Evolutionary conservation across 192 early-diverging fungal species (phyloP), one percentile per base, ranked within the genome.

Genomic region (Chytriomyces sp.): DNA sequence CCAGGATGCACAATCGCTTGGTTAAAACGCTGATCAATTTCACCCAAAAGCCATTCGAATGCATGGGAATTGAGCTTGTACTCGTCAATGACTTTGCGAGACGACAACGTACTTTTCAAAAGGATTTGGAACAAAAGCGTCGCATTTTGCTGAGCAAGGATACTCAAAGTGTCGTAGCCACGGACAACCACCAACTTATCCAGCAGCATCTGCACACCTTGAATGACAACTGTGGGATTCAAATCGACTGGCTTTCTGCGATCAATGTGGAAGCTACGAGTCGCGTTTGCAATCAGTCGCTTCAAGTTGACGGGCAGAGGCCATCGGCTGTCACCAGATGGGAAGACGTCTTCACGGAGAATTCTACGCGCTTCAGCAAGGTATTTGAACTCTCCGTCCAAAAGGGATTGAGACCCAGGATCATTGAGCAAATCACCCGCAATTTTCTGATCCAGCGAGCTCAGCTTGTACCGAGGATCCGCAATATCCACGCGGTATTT

Each of bases 11-110:
- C 96, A 67, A 95, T 88, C 35, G 96, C 89, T 64, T 91, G 92
- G 81, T 92, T 92, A 83, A 98, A 99, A 23, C 96, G 87, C 7
- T 90, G 89, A 82, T 94, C 92, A 78, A 98, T 95, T 81, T 98
- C 97, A 9, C 95, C 95, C 48, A 99, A 77, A 35, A 99, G 81
- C 94, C 94, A 98, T 80, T 95, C 92, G 77, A 99, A 97, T 5
- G 97, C 93, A 75, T 95, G 91, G 43, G 86, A 82, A 11, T 85
- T 94, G 66, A 99, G 80, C 64, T 92, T 94, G 89, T 89, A 96
- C 84, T 96, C 91, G 82, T 97, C 94, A 69, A 98, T 89, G 8
- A 99, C 93, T 61, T 92, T 86, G 77, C 92, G 92, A 9, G 91
- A 89, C 13, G 96, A 90, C 70, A 99, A 82, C 7, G 90, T 91